Base-by-base conservation (phyloP, 345 rosid species). In the Heritiera littoralis region DNA sequence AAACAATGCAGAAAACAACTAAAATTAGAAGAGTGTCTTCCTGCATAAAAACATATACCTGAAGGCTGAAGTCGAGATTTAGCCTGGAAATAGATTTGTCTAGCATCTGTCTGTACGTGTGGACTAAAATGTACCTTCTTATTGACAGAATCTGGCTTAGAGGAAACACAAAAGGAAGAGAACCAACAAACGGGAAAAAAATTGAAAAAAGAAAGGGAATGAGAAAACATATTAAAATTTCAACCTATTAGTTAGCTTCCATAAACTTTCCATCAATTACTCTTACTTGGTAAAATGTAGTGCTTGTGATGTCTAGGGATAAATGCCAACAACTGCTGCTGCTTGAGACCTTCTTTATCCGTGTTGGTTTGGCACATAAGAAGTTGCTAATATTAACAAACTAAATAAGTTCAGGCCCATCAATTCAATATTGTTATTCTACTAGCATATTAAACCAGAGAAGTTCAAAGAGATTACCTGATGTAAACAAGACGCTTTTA, bases 71-170 rank as follows among this genome's bases (percentile, higher is more conserved):
- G 94, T 80, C 88, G 92, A 45, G 95, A 83, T 77, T 89, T 83
- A 38, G 90, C 87, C 85, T 89, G 97, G 82, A 86, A 86, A 84
- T 86, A 89, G 66, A 77, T 90, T 81, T 92, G 90, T 78, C 91
- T 85, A 59, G 89, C 89, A 82, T 92, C 97, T 80, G 88, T 79
- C 83, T 85, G 92, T 79, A 86, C 75, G 8, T 82, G 91, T 55
- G 98, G 98, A 86, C 94, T 87, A 86, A 96, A 96, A 81, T 94
- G 98, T 64, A 96, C 98, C 81, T 92, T 90, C 85, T 93, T 97
- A 77, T 84, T 93, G 41, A 91, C 90, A 82, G 98, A 90, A 88
- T 92, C 99, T 97, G 81, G 77, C 40, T 73, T 70, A 46, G 56
- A 61, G 45, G 5, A 78, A 60, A 82, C 41, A 78, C 52, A 82